These are phyloP conservation scores for Scutellaria barbata DNA, from an alignment of 257 asterid genomes.

Conservation along the genomic window DNA sequence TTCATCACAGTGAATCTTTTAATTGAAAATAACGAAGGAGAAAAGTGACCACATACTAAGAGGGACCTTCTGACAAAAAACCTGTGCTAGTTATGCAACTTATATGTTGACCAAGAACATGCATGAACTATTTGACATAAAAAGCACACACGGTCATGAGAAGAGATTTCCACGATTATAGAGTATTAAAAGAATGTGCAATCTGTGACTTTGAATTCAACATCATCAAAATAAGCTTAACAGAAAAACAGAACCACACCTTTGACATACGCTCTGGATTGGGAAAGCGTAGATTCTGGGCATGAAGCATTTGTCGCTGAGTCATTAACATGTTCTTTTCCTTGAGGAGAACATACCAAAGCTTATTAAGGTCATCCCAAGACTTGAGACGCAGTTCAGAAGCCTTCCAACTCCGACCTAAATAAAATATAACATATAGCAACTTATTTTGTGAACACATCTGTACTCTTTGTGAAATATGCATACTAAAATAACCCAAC, in stretches of 20 bases:
- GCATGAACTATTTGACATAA: not conserved
- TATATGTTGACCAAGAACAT: conserved; percentile 4
- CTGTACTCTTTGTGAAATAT: not conserved
- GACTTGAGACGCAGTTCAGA: conserved; percentile 92
- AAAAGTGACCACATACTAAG: not conserved
- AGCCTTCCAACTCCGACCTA: conserved; percentile 98
- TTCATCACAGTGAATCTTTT: not conserved
- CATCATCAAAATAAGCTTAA: conserved; percentile 12
- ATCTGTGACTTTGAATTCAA: not conserved
- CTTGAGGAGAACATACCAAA: conserved; percentile 88
- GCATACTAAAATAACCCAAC: not conserved
- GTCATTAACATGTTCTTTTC: conserved; percentile 94
- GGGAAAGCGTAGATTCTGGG: conserved; percentile 77
- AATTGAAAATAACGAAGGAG: not conserved
- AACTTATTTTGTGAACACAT: not conserved
- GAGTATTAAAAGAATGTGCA: not conserved
- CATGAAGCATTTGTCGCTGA: conserved; percentile 89
- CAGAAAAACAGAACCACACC: conserved; percentile 45
- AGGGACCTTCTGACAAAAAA: not conserved
- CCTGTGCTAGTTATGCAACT: not conserved
- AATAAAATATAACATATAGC: conserved; percentile 19
- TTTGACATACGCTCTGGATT: conserved; percentile 91
- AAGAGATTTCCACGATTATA: not conserved
- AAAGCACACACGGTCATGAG: not conserved
- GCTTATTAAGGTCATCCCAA: conserved; percentile 97